Evolutionary conservation across 768 basidiomycete genomes (phyloP), one percentile per base, ranked within the genome.

Genomic region (Pisolithus tinctorius): DNA sequence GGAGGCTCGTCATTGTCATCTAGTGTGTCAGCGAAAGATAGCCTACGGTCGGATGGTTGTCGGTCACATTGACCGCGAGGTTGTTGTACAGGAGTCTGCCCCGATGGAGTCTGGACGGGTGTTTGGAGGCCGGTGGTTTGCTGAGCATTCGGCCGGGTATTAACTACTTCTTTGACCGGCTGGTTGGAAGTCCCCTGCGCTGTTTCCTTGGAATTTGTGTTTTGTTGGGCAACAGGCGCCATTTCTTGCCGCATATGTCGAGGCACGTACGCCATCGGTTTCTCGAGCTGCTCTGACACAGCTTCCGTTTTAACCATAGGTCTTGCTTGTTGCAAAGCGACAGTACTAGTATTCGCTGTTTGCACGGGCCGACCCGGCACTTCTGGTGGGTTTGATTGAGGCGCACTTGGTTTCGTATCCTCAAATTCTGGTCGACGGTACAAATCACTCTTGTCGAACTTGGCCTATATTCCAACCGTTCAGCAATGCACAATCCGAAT

Each of bases 381-480:
- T 7, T 37, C n/a, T 44, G 20, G 11, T 5, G 55, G 31, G 17
- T 43, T 36, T 29, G 26, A 44, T 9, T 34, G 34, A 1, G 49
- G 5, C 3, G 37, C 13, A 0, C 65, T 61, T 4, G 74, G 64
- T 47, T 71, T 73, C 25, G 58, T 58, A n/a, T 79, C 80, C 41
- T 79, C 75, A 52, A 82, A 85, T 55, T 88, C 86, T 6, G 85
- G 83, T 13, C 83, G 74, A 38, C 87, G 81, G 61, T 91, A 78
- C 1, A 92, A 70, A 17, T 81, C 75, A n/a, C 63, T 71, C 54
- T 77, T 74, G 58, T 90, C 81, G 52, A 92, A 79, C 63, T 85
- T 90, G 10, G 74, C 72, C 85, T 88, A 52, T 11, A 34, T 34
- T 4, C 26, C 17, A 5, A 3, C 27, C 40, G 17, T 23, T 26